These are phyloP conservation scores for Boletus rubroflammeus DNA, from an alignment of 768 basidiomycete species.

Conservation along the genomic window DNA sequence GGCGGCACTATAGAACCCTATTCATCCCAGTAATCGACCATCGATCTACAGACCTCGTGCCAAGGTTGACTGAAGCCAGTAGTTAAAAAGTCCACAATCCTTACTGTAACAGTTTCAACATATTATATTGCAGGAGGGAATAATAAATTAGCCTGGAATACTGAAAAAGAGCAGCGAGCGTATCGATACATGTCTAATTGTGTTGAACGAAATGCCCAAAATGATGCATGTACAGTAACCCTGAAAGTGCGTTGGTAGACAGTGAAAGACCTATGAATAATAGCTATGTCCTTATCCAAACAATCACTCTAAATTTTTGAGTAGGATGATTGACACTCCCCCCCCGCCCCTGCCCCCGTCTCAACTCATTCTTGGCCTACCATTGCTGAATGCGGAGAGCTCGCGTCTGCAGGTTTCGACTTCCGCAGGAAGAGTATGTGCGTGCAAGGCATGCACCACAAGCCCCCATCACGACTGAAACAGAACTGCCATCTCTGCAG, in stretches of 20 bases:
- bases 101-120: too few relatives aligned
- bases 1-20: neutral
- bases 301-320: too few relatives aligned
- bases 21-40: neutral
- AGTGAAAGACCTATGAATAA: neutral
- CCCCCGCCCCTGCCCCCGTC: too few relatives aligned
- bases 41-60: neutral
- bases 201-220: neutral
- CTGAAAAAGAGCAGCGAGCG: neutral
- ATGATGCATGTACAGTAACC: neutral
- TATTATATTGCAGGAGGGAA: too few relatives aligned
- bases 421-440: neutral
- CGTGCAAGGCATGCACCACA: neutral
- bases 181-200: conserved; percentile 9
- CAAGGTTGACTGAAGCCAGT: neutral
- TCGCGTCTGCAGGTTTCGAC: neutral
- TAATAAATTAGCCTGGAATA: too few relatives aligned
- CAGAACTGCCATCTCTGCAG: conserved; percentile 68
- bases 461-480: conserved; percentile 20
- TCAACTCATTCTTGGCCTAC: neutral
- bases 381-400: neutral
- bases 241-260: neutral
- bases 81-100: too few relatives aligned
- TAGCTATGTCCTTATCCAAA: too few relatives aligned
- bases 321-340: neutral